These are phyloP conservation scores for Micractinium conductrix DNA, from an alignment of 139 green algal species.

Conservation along the genomic window DNA sequence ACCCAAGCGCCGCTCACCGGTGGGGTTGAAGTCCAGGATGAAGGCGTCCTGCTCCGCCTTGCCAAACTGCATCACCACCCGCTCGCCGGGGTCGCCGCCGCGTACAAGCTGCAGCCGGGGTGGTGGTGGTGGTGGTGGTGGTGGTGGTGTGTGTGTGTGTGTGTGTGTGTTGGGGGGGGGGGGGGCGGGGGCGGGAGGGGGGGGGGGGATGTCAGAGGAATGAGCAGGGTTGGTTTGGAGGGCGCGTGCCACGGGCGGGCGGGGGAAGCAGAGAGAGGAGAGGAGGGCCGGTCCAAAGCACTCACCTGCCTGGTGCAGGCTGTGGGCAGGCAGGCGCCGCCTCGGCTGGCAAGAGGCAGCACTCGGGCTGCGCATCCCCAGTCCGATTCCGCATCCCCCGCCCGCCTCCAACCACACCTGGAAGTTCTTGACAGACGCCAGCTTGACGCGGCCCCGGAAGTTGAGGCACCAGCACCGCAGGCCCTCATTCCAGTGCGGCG, in stretches of 20 bases:
- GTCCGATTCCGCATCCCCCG: background rate
- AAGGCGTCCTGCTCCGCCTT: slow-evolving; percentile 89
- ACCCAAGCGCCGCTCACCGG: background rate
- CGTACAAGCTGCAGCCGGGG: slow-evolving; percentile 20
- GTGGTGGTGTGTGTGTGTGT: too few species aligned
- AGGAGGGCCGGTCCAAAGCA: background rate
- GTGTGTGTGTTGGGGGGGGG: too few species aligned
- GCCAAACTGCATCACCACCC: slow-evolving; percentile 93
- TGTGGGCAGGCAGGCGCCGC: background rate
- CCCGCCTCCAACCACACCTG: slow-evolving; percentile 69
- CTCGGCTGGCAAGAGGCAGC: too few species aligned
- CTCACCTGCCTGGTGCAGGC: background rate
- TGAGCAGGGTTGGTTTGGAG: too few species aligned
- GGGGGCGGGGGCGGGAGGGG: background rate
- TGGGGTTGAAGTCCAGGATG: slow-evolving; percentile 94
- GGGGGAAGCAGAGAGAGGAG: too few species aligned
- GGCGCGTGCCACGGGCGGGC: too few species aligned
- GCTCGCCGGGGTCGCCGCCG: slow-evolving; percentile 64
- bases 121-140: too few species aligned
- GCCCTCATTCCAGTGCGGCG: slow-evolving; percentile 94
- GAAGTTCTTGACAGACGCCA: slow-evolving; percentile 99
- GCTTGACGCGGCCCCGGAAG: slow-evolving; percentile 97
- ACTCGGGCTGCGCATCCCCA: background rate
- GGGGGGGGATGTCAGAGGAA: background rate
- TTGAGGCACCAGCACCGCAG: slow-evolving; percentile 98